phyloP scores from a whole-genome alignment of 2,329 filamentous ascomycete genomes.

The Amauroascus verrucosus region DNA sequence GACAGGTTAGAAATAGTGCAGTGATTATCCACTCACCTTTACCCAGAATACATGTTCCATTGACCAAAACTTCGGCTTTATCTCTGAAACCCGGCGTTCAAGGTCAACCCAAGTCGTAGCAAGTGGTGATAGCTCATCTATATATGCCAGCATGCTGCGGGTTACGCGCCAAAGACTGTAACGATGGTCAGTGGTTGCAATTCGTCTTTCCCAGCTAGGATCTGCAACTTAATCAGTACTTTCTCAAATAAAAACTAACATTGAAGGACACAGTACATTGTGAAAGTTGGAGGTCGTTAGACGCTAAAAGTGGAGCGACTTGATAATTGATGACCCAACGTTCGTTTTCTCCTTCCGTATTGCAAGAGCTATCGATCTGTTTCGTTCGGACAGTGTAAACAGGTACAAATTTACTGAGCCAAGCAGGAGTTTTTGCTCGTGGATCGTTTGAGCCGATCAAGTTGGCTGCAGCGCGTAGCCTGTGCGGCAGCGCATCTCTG shows the following conservation, averaged over 20 bases:
- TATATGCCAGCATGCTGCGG: conserved; percentile 37
- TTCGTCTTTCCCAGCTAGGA: conserved; percentile 38
- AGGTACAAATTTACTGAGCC: conserved; percentile 39
- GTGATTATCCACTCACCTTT: conserved; percentile 32
- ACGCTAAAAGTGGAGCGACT: conserved; percentile 40
- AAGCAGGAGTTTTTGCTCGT: conserved; percentile 33
- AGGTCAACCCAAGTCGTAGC: conserved; percentile 32
- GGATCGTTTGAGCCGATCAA: conserved; percentile 37
- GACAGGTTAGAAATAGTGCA: not conserved
- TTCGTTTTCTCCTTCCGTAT: conserved; percentile 31
- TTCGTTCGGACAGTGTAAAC: conserved; percentile 36
- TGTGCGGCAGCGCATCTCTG: conserved; percentile 37
- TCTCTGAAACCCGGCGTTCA: conserved; percentile 35
- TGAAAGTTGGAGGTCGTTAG: conserved; percentile 41
- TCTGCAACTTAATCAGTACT: conserved; percentile 22
- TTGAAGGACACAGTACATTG: conserved; percentile 29
- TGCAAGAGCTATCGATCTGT: conserved; percentile 35
- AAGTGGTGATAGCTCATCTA: conserved; percentile 30
- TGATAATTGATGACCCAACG: conserved; percentile 42
- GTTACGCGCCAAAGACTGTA: conserved; percentile 41
- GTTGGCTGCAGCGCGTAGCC: conserved; percentile 37
- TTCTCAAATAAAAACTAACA: not conserved
- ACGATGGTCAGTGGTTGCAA: conserved; percentile 35
- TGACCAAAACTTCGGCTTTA: conserved; percentile 38
- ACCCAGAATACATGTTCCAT: conserved; percentile 45